A percentile compares a stretch with the other conserved stretches of the same genome.
Conservation (phyloP, 148 eudicot genomes). For the Vaccinium darrowii region DNA sequence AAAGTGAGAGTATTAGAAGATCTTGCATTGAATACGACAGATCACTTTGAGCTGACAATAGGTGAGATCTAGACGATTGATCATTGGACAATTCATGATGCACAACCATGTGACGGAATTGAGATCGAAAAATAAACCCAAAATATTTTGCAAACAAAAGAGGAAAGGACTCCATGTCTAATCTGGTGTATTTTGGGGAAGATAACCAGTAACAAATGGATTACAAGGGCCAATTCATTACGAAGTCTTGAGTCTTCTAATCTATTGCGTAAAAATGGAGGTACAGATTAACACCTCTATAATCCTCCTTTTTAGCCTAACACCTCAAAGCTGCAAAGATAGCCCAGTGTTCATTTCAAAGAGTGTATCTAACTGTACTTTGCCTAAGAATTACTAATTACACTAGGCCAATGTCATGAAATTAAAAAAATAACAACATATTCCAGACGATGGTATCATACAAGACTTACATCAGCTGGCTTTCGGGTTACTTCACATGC, state of each 20-base stretch:
- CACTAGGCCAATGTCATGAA: not conserved
- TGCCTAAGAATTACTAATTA: not conserved
- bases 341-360: not conserved
- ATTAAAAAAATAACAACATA: not conserved
- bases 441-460: not conserved
- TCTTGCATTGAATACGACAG: not conserved
- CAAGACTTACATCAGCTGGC: constrained; percentile 69
- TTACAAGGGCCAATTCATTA: not conserved
- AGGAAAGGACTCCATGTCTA: not conserved
- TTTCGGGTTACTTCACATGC: constrained; percentile 55
- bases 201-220: not conserved
- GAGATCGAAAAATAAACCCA: not conserved
- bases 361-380: not conserved
- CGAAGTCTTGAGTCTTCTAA: not conserved
- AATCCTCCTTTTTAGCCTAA: not conserved
- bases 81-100: not conserved
- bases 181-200: not conserved
- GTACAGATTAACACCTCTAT: not conserved
- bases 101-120: not conserved
- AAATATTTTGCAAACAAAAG: not conserved
- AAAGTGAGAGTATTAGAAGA: not conserved
- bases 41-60: not conserved
- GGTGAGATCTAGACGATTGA: not conserved
- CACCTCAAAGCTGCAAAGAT: not conserved
- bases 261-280: not conserved